Evolutionary conservation across 768 basidiomycete species (phyloP).

Genomic region (Tylopilus felleus): DNA sequence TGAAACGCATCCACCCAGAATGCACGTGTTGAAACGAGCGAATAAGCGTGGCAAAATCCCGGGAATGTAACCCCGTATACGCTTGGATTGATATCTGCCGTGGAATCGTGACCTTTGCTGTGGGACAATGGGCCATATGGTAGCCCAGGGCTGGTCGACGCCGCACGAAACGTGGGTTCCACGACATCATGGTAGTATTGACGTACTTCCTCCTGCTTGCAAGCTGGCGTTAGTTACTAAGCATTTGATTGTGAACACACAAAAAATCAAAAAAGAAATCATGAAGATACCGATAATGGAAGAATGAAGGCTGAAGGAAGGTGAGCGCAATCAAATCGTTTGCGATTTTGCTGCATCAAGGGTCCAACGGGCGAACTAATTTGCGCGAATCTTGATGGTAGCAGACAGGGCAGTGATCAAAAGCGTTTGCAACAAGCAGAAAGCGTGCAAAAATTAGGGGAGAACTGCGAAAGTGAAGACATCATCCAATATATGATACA

Average conservation of each 20-base stretch:
- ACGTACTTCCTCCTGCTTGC: slow-evolving; percentile 33
- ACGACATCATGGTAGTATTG: slow-evolving; percentile 30
- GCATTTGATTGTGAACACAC: slow-evolving; percentile 4
- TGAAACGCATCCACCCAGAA: slow-evolving; percentile 84
- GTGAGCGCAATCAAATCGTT: slow-evolving; percentile 1
- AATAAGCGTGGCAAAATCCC: slow-evolving; percentile 38
- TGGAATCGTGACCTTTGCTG: neutral
- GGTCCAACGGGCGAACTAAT: slow-evolving; percentile 4
- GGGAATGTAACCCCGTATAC: slow-evolving; percentile 20
- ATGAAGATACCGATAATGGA: slow-evolving; percentile 2
- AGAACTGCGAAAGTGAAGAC: slow-evolving; percentile 10
- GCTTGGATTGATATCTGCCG: slow-evolving; percentile 1
- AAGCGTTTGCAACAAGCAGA: slow-evolving; percentile 4
- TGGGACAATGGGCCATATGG: neutral
- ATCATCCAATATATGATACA: slow-evolving; percentile 7
- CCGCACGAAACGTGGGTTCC: slow-evolving; percentile 29
- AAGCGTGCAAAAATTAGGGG: neutral
- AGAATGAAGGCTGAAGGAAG: slow-evolving; percentile 11
- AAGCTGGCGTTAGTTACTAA: slow-evolving; percentile 17
- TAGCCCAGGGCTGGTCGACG: slow-evolving; percentile 5
- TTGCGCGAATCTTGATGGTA: slow-evolving; percentile 6
- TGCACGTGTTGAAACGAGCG: slow-evolving; percentile 75
- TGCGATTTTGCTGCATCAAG: slow-evolving; percentile 14
- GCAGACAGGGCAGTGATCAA: slow-evolving; percentile 2
- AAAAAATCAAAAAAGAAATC: slow-evolving; percentile 7